These are phyloP conservation scores for Candida tetrigidarum DNA, from an alignment of 1,139 yeast species.

Conservation along the genomic window DNA sequence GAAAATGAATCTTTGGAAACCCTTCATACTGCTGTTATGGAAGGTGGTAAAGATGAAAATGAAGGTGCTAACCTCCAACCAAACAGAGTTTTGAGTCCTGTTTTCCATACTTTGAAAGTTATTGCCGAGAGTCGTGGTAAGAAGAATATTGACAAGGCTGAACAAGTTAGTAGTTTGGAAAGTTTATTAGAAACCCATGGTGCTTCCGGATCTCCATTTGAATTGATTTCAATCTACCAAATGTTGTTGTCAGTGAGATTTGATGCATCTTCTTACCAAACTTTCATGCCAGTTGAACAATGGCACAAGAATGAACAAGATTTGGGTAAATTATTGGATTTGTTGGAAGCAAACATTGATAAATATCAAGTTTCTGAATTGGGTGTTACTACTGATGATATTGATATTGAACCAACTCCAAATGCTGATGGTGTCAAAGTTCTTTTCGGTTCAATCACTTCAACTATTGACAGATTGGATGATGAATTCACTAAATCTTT, in stretches of 20 bases:
- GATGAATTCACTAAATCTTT: constrained; percentile 92
- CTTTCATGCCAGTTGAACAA: constrained; percentile 78
- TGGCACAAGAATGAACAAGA: constrained; percentile 79
- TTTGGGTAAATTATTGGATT: constrained; percentile 60
- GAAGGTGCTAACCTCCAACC: constrained; percentile 22
- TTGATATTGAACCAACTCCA: constrained; percentile 76
- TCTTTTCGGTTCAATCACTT: constrained; percentile 82
- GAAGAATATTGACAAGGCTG: constrained; percentile 85
- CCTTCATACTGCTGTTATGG: constrained; percentile 15
- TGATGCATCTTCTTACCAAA: constrained; percentile 70
- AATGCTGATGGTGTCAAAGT: constrained; percentile 68
- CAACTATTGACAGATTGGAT: constrained; percentile 90
- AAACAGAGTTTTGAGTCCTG: constrained; percentile 42
- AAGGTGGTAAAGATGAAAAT: constrained; percentile 21
- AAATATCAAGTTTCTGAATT: constrained; percentile 76
- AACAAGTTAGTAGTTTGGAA: constrained; percentile 77
- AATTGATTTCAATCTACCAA: constrained; percentile 76
- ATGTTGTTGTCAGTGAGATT: constrained; percentile 88
- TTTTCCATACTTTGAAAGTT: constrained; percentile 74
- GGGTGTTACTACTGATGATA: constrained; percentile 77
- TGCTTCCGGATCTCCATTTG: constrained; percentile 55
- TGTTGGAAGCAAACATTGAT: constrained; percentile 64
- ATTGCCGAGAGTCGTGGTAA: constrained; percentile 94
- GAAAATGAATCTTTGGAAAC: constrained; percentile 51
- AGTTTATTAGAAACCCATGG: constrained; percentile 49